Base-by-base conservation (phyloP, 257 asterid genomes). In the Catharanthus roseus region DNA sequence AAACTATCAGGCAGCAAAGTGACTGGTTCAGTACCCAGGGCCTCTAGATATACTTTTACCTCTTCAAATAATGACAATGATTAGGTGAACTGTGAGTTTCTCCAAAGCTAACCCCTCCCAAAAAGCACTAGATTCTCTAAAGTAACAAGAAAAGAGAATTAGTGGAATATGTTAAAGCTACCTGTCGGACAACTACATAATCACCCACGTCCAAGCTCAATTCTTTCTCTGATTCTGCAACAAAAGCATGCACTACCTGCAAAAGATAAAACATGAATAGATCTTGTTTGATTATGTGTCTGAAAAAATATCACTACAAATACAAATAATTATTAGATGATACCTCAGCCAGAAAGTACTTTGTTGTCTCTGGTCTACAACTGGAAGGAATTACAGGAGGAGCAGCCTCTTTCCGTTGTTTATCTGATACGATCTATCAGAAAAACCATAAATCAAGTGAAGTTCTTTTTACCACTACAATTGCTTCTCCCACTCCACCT, bases 351-450 rank as follows among this genome's bases (percentile, higher is more conserved):
- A 93, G 76, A 87, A 85, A 91, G 79, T 86, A 93, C 82, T 88
- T 88, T 0, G 93, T 91, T 80, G 86, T 91, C 71, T 87, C 97
- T 44, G 97, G 81, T 67, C 74, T 68, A 72, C 67, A 82, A 78
- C 68, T 74, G 36, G 85, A 75, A 70, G 86, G 90, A 76, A 81
- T 64, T 51, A 82, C 87, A 8, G 97, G 97, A 68, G 99, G 97
- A 82, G 95, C 91, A n/a, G 93, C 96, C 83, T 91, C 99, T 87
- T 89, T 95, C 75, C 95, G 83, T 83, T 95, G 99, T 73, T 88
- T 95, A 82, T 91, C 99, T 18, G 97, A 89, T 74, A 95, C 97
- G 78, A 95, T 78, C 99, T 95, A 74, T 64, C 71, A 55, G 72
- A 62, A 74, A 69, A 38, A 65, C 49, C 38, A 57, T 49, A 72